Evolutionary conservation across 106 monocot genomes (phyloP), one percentile per base, ranked within the genome.

Genomic region (Phalaenopsis equestris): DNA sequence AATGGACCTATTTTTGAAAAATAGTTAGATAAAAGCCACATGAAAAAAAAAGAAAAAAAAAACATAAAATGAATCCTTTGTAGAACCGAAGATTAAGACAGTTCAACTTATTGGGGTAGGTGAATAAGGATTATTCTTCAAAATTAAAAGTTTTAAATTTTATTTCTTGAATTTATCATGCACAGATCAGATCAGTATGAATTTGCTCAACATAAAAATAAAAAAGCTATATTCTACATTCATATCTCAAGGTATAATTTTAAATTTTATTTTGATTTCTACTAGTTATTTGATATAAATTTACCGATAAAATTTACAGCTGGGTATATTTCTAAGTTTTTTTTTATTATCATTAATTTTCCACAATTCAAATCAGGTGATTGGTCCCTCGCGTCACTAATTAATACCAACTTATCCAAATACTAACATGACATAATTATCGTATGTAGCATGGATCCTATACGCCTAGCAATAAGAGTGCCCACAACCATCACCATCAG

Each of bases 1-100:
- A 97, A 56, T 85, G 81, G 39, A 97, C 94, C 97, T 97, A 75
- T 48, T 82, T 67, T 70, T 16, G 79, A 15, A 80, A 74, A 58
- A 82, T 43, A 75, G 64, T 70, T 78, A 55, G n/a, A 42, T 7
- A 24, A 19, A 76, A 76, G 75, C 45, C 36, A 6, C 43, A 7
- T 23, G 23, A 76, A 42, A 48, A 48, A 76, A 12, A 11, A 17
- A 73, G 17, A 75, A 75, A 76, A 30, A 11, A 17, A 73, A 41
- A 68, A 68, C 36, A 37, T 7, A 24, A 19, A 68, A 30, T 9
- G 36, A 68, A 68, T 30, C 36, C 36, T 24, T 24, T 68, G 36
- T 24, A 12, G 36, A 30, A 24, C 67, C 7, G 36, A 68, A 68
- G 9, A 67, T 23, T n/a, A 67, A 68, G 36, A 21, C 58, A 6